Evolutionary conservation across 148 eudicot species (phyloP), one percentile per base, ranked within the genome.

Genomic region (Chenopodium formosanum): DNA sequence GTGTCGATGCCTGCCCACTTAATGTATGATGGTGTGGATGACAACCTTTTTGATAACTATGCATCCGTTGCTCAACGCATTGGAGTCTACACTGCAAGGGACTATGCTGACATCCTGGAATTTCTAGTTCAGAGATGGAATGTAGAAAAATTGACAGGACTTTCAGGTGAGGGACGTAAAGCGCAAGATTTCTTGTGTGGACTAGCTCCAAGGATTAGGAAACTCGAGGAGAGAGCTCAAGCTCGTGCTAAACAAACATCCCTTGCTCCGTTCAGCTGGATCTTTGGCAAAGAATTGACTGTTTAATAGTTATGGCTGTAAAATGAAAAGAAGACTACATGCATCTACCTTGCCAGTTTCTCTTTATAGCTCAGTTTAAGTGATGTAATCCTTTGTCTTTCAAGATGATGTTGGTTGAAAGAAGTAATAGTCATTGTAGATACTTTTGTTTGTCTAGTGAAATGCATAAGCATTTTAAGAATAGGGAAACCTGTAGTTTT

Each of bases 1-100:
- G 64, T 88, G 1, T 66, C 85, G 0, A 88, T 88, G 90, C 90
- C 90, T 0, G 90, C 90, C 34, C 88, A 88, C 78, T 79, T 88
- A 75, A 86, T 88, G 86, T 86, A 84, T 48, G 90, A 88, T 65
- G 90, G 90, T 2, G n/a, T 40, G 2, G 88, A 88, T 20, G 79
- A 84, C 75, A 83, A 86, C 48, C 90, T 88, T 17, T 88, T 88
- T 17, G 88, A 88, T 40, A 80, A 88, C 85, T 88, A 83, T 75
- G 19, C 88, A 2, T 64, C 86, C 22, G 84, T 88, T 19, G 90
- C 90, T 73, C 90, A 88, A 70, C 82, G 82, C 20, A 79, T 82
- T 11, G 90, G 90, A 25, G 88, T 88, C 65, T 88, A 88, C 84
- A 88, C 90, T 9, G 86, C 90, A 29, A 79, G 74, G 71, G 90